phyloP scores from a whole-genome alignment of 306 rosid species.

The Potentilla sterilis region DNA sequence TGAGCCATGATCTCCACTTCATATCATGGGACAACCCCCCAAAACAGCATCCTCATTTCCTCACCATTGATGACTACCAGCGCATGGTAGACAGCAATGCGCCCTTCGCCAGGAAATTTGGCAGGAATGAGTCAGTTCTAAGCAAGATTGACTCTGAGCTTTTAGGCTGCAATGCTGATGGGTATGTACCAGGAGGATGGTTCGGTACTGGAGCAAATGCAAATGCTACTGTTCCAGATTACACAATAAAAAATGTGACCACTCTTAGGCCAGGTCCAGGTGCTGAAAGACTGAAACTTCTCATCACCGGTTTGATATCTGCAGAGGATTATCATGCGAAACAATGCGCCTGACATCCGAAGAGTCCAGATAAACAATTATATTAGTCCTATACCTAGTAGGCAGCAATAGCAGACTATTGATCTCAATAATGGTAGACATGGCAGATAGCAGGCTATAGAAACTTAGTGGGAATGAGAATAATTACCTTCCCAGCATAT shows the following conservation, averaged over 20 bases:
- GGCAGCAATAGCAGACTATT: slow-evolving; percentile 23
- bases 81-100: slow-evolving; percentile 69
- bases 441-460: slow-evolving; percentile 30
- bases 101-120: slow-evolving; percentile 71
- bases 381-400: slow-evolving; percentile 23
- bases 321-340: slow-evolving; percentile 51
- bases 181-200: slow-evolving; percentile 67
- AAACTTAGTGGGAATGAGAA: slow-evolving; percentile 27
- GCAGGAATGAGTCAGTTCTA: slow-evolving; percentile 50
- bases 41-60: slow-evolving; percentile 77
- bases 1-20: slow-evolving; percentile 81
- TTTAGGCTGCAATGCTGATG: slow-evolving; percentile 48
- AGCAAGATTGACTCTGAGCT: slow-evolving; percentile 58
- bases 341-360: slow-evolving; percentile 49
- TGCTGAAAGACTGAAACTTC: slow-evolving; percentile 54
- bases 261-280: slow-evolving; percentile 61
- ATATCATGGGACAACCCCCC: slow-evolving; percentile 90
- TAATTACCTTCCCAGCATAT: slow-evolving; percentile 27
- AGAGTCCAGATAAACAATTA: slow-evolving; percentile 14
- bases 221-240: slow-evolving; percentile 27
- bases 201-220: slow-evolving; percentile 25
- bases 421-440: slow-evolving; percentile 26
- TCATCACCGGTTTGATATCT: slow-evolving; percentile 52
- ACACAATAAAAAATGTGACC: slow-evolving; percentile 39
- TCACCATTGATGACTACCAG: slow-evolving; percentile 41